Evolutionary conservation across 2,329 filamentous ascomycete species (phyloP).

Genomic region (Trichoderma cornu-damae): DNA sequence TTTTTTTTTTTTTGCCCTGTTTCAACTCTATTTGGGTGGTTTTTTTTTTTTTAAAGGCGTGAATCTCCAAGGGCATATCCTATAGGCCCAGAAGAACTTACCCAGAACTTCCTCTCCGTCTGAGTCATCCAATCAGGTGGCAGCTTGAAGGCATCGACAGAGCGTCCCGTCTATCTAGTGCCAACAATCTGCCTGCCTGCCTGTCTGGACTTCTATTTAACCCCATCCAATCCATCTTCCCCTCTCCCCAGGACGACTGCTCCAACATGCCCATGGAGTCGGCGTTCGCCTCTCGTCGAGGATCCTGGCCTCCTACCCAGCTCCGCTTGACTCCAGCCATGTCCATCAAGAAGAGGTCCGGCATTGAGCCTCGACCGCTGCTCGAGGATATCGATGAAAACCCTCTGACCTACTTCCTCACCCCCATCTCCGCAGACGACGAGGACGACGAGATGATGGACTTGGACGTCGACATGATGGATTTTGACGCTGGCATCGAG

Average conservation of each 20-base stretch:
- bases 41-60: too few species aligned
- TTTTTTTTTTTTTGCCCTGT: not conserved
- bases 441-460: constrained; percentile 38
- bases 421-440: constrained; percentile 44
- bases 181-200: constrained; percentile 3
- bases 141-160: constrained; percentile 3
- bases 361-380: constrained; percentile 39
- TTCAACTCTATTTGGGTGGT: too few species aligned
- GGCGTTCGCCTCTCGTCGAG: constrained; percentile 34
- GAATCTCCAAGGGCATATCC: not conserved
- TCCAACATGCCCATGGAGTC: constrained; percentile 34
- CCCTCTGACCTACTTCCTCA: constrained; percentile 53
- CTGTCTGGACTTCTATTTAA: constrained; percentile 1
- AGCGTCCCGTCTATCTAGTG: constrained; percentile 1
- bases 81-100: not conserved
- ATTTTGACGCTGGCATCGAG: constrained; percentile 56
- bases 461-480: constrained; percentile 42
- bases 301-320: constrained; percentile 51
- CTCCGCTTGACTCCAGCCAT: constrained; percentile 42
- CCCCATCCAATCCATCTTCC: not conserved
- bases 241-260: not conserved
- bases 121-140: constrained; percentile 9
- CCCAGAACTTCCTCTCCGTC: not conserved
- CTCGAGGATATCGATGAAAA: constrained; percentile 49
- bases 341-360: constrained; percentile 27